Evolutionary conservation across 2,329 filamentous ascomycete species (phyloP).

Genomic region (Aspergillus sp.): DNA sequence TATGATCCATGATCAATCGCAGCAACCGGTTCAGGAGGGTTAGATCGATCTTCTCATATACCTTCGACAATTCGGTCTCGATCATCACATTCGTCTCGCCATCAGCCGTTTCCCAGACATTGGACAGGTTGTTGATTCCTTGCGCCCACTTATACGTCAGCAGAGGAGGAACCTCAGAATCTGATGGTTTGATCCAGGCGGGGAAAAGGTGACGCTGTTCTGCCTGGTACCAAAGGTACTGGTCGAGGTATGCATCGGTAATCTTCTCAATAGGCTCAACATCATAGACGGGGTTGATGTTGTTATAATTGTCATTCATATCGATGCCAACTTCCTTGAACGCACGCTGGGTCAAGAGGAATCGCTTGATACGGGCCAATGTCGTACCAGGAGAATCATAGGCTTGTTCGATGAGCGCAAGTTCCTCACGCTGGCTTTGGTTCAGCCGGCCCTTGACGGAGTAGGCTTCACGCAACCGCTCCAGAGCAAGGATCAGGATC

Average conservation of each 20-base stretch:
- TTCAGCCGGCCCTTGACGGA: slow-evolving; percentile 96
- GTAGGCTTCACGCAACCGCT: slow-evolving; percentile 90
- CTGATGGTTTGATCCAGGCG: slow-evolving; percentile 98
- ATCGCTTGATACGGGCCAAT: slow-evolving; percentile 92
- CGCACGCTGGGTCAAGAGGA: slow-evolving; percentile 91
- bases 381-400: slow-evolving; percentile 98
- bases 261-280: slow-evolving; percentile 99
- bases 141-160: slow-evolving; percentile 99
- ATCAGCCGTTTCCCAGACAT: slow-evolving; percentile 90
- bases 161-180: slow-evolving; percentile 93
- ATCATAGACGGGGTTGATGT: slow-evolving; percentile 98
- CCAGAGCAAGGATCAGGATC: slow-evolving; percentile 91
- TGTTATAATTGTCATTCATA: slow-evolving; percentile 99
- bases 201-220: slow-evolving; percentile 97
- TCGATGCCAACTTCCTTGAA: slow-evolving; percentile 99
- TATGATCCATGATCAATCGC: slow-evolving; percentile 98
- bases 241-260: slow-evolving; percentile 95
- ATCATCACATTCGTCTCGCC: slow-evolving; percentile 99
- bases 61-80: slow-evolving; percentile 96
- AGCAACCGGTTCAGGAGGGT: slow-evolving; percentile 91
- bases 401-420: slow-evolving; percentile 95
- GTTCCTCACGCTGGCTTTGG: slow-evolving; percentile 93
- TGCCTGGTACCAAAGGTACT: slow-evolving; percentile 98
- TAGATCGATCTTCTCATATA: slow-evolving; percentile 98
- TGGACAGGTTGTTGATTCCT: slow-evolving; percentile 95